Evolutionary conservation across 306 rosid species (phyloP), one percentile per base, ranked within the genome.

Genomic region (Dalbergia cultrata): DNA sequence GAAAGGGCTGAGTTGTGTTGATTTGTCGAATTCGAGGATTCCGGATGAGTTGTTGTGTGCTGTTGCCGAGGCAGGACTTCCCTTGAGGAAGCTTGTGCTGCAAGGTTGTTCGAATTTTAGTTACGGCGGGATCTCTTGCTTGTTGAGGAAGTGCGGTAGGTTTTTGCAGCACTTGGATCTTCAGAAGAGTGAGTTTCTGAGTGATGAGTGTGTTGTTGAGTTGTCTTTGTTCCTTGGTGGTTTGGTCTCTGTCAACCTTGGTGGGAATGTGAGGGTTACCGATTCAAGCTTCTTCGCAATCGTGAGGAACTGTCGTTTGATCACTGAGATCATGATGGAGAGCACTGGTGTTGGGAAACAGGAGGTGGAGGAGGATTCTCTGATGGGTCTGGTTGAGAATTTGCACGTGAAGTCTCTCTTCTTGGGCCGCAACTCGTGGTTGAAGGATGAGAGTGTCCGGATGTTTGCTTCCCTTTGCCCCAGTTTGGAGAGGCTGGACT

Each of bases 81-180:
- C 97, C 49, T 17, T 92, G 80, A 88, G 70, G 72, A 90, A 88
- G 80, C 87, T 94, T 34, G 63, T 77, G 35, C 88, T 92, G 14
- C 69, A 71, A 13, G 16, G 45, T 9, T 89, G 90, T 21, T 3
- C 8, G 13, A 49, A 64, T 41, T 90, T 72, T 60, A 84, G 83
- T 37, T 86, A 57, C 39, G 34, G 59, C 72, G 97, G 90, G 34
- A 76, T 92, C 44, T 71, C 22, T 4, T 63, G 19, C 16, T 70
- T 94, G 84, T 76, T 92, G 80, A 59, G 77, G 5, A 84, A 70
- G 13, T 82, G 86, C 75, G 84, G 8, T 16, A 61, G 5, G 5
- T 37, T 17, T 50, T n/a, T 92, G 65, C 85, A 86, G 72, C 75
- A 90, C 75, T 84, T 94, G 26, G 85, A 85, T 81, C 90, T 92